Conservation (phyloP, 208 protist genomes). For the Crithidia brevicula region DNA sequence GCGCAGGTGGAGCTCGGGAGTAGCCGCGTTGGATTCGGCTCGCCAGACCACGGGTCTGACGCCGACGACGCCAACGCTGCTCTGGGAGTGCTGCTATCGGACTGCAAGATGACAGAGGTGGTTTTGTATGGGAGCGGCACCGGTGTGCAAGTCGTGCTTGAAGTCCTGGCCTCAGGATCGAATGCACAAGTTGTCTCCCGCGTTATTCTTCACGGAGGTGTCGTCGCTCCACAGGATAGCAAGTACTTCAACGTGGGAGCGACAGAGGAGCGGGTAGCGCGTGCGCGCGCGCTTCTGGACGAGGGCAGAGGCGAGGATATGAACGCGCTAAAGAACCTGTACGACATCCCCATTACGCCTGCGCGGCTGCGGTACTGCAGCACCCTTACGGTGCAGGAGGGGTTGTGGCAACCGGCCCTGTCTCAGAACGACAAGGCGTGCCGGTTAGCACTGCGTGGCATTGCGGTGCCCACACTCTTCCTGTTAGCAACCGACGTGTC, state of each 20-base stretch:
- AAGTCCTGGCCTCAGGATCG: conserved; percentile 43
- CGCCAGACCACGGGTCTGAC: conserved; percentile 61
- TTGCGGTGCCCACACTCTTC: conserved; percentile 62
- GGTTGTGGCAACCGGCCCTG: conserved; percentile 67
- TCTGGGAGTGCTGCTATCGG: conserved; percentile 43
- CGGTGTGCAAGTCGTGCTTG: conserved; percentile 72
- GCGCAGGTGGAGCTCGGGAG: conserved; percentile 72
- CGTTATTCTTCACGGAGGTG: conserved; percentile 69
- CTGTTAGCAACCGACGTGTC: conserved; percentile 61
- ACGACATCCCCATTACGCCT: conserved; percentile 77
- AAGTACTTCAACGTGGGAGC: conserved; percentile 44
- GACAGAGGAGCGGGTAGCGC: conserved; percentile 32
- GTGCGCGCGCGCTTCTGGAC: conserved; percentile 36
- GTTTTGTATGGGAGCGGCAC: conserved; percentile 76
- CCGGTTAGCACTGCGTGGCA: conserved; percentile 27
- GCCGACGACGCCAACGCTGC: conserved; percentile 79
- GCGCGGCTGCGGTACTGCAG: conserved; percentile 48
- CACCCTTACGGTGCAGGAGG: conserved; percentile 75
- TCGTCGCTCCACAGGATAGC: conserved; percentile 41
- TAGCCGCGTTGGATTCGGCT: conserved; percentile 57
- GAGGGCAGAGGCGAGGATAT: conserved; percentile 58
- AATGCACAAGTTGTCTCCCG: conserved; percentile 48
- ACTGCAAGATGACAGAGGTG: conserved; percentile 63
- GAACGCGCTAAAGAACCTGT: conserved; percentile 44
- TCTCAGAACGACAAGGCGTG: conserved; percentile 34